Conservation (phyloP, 805 yeast genomes). For the Grigorovia yakushimaensis region DNA sequence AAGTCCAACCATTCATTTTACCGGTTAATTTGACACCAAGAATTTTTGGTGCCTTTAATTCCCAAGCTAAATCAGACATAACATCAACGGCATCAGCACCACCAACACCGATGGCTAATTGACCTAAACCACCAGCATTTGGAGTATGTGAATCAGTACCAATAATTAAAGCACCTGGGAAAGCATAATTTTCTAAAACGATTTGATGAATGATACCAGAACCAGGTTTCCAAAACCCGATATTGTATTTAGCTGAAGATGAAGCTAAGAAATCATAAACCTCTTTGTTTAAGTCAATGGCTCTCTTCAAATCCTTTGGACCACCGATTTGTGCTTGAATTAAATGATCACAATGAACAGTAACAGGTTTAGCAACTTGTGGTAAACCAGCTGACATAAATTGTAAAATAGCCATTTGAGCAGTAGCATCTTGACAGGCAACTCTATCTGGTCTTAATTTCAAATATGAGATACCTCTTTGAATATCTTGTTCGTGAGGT, state of each 20-base stretch:
- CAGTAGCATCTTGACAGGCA: conserved; percentile 98
- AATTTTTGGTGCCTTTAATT: conserved; percentile 92
- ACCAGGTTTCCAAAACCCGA: conserved; percentile 98
- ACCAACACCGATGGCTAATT: conserved; percentile 97
- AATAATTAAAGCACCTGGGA: conserved; percentile 93
- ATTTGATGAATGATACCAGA: conserved; percentile 98
- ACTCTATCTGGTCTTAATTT: conserved; percentile 96
- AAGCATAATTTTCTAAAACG: conserved; percentile 90
- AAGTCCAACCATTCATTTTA: conserved; percentile 85
- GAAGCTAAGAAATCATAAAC: conserved; percentile 85
- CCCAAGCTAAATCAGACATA: conserved; percentile 92
- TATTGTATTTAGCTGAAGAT: conserved; percentile 90
- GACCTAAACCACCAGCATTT: conserved; percentile 97
- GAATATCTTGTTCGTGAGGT: conserved; percentile 78
- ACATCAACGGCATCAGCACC: conserved; percentile 99
- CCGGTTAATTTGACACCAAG: conserved; percentile 94
- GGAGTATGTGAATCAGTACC: conserved; percentile 99
- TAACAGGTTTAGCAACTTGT: conserved; percentile 85
- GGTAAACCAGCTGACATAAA: conserved; percentile 94
- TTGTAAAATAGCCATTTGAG: conserved; percentile 95
- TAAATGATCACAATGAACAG: conserved; percentile 96
- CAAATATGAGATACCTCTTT: conserved; percentile 83
- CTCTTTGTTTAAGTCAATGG: conserved; percentile 84
- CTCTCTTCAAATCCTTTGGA: conserved; percentile 70
- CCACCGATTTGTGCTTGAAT: conserved; percentile 95